Percentiles rank a stretch among this genome's conserved stretches.
These are phyloP conservation scores for Russula ochroleuca DNA, from an alignment of 768 basidiomycete species.

Conservation along the genomic window DNA sequence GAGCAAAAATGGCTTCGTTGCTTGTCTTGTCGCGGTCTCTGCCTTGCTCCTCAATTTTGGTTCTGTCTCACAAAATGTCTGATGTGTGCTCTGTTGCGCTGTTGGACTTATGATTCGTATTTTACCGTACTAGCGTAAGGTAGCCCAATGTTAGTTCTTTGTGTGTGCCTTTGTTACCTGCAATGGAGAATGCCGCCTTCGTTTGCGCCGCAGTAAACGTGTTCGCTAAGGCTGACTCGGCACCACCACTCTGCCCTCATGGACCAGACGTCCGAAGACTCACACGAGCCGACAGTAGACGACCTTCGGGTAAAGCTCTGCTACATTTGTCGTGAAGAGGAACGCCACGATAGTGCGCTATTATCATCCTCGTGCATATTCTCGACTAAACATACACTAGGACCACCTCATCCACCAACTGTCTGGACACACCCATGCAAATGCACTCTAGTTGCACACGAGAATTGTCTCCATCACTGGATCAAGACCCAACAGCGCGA, in stretches of 20 bases:
- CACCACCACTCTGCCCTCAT: background rate
- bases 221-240: background rate
- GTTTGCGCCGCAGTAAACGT: background rate
- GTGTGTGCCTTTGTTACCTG: background rate
- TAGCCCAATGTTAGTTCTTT: background rate
- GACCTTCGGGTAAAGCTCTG: conserved; percentile 63
- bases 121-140: conserved; percentile 10
- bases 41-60: conserved; percentile 9
- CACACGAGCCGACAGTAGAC: conserved; percentile 33
- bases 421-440: conserved; percentile 77
- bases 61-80: conserved; percentile 7
- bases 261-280: background rate
- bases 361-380: background rate
- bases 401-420: conserved; percentile 45
- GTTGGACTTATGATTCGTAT: conserved; percentile 11
- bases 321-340: conserved; percentile 78
- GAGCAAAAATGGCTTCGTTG: conserved; percentile 33
- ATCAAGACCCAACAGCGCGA: conserved; percentile 65
- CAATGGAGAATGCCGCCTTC: background rate
- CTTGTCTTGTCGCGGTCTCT: conserved; percentile 11
- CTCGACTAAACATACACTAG: conserved; percentile 31
- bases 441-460: conserved; percentile 78
- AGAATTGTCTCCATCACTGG: conserved; percentile 75
- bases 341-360: conserved; percentile 43
- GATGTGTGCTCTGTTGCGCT: conserved; percentile 6